Conservation (phyloP, 306 rosid species). For the Aeschynomene evenia region DNA sequence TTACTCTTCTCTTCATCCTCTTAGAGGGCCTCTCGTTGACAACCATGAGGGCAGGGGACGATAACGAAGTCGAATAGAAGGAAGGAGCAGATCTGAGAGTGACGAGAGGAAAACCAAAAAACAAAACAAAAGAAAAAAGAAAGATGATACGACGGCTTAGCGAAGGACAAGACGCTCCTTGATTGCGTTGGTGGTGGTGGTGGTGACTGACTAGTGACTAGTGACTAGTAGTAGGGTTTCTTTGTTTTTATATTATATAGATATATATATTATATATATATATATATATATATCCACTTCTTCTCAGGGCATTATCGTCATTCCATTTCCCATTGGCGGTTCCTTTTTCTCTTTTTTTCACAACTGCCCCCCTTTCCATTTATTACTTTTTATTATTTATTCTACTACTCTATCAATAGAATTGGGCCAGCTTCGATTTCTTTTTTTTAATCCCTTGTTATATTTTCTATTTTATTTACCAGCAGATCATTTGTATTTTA, state of each 20-base stretch:
- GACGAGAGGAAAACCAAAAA: not conserved
- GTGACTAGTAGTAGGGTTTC: slow-evolving; percentile 27
- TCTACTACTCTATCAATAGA: not conserved
- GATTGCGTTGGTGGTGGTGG: not conserved
- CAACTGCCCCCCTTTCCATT: not conserved
- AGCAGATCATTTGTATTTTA: not conserved
- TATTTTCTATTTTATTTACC: too few species aligned
- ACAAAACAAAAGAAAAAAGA: not conserved
- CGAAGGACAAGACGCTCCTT: slow-evolving; percentile 2
- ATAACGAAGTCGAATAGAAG: not conserved
- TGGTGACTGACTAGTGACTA: too few species aligned
- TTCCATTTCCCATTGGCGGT: slow-evolving; percentile 8
- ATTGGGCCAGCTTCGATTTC: not conserved
- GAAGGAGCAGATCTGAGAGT: not conserved
- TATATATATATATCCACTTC: slow-evolving; percentile 31
- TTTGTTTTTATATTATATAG: not conserved
- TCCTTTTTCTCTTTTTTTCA: not conserved
- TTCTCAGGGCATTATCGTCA: not conserved
- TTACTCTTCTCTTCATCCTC: slow-evolving; percentile 72
- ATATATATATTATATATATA: not conserved
- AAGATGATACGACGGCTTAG: slow-evolving; percentile 23
- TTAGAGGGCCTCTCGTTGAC: slow-evolving; percentile 74
- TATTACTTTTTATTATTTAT: not conserved
- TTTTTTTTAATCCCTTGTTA: too few species aligned
- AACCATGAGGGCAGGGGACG: slow-evolving; percentile 49